Conservation (phyloP, 169 alveolate species). For the Eimeria falciformis region DNA sequence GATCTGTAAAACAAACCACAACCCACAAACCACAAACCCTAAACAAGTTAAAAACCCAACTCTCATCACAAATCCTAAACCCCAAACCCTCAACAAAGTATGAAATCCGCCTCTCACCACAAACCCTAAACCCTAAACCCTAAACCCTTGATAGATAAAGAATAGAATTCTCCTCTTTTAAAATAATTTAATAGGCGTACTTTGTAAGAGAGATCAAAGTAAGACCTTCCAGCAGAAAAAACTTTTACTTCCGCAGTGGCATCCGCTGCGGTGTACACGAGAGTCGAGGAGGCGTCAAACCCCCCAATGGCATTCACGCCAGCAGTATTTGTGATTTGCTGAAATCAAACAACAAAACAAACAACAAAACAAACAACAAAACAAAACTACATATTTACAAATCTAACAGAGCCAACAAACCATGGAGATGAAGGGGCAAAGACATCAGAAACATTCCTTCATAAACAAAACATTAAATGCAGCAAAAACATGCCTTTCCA, state of each 20-base stretch:
- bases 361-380: background rate
- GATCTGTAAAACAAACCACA: background rate
- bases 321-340: constrained; percentile 72
- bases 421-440: too few relatives aligned
- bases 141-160: constrained; percentile 18
- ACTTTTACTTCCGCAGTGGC: constrained; percentile 66
- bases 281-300: constrained; percentile 58
- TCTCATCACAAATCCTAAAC: background rate
- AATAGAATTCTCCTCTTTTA: background rate
- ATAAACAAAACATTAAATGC: too few relatives aligned
- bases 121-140: constrained; percentile 7
- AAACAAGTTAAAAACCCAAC: too few relatives aligned
- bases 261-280: constrained; percentile 59
- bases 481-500: too few relatives aligned
- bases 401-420: too few relatives aligned
- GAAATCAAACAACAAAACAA: background rate
- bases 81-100: background rate
- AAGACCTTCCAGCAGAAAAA: constrained; percentile 58
- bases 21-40: background rate
- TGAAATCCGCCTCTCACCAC: too few relatives aligned
- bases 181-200: background rate
- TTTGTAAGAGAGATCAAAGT: constrained; percentile 64
- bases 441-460: too few relatives aligned
- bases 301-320: constrained; percentile 50
- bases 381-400: background rate